Evolutionary conservation across 306 rosid species (phyloP), one percentile per base, ranked within the genome.

Genomic region (Lupinus albus): DNA sequence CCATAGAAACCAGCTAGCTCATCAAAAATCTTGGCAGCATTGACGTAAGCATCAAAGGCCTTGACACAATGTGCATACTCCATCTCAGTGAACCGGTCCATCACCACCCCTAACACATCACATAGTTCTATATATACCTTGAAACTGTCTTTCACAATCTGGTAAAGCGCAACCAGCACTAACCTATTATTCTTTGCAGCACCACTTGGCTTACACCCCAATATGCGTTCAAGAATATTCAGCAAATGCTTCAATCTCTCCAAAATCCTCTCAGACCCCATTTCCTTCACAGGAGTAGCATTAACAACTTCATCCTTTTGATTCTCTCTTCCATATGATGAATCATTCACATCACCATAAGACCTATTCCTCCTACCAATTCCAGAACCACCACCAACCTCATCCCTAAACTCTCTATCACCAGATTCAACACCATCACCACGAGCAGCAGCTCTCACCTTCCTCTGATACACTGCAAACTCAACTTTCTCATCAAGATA

Each of bases 401-500:
- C 91, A 49, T 68, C 77, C 63, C 58, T 55, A 33, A 33, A 80
- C 53, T 72, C 81, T 15, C 73, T 76, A 71, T 44, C 30, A 25
- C 30, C 30, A 25, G 30, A 25, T 25, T 25, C 30, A 25, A 25
- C 4, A 25, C 30, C 30, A 25, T 4, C 68, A 6, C 25, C 79
- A 67, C 79, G 71, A 14, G 36, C 14, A 56, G 12, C 2, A 13
- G 7, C 86, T 86, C 21, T 82, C 45, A 58, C 42, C 21, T 71
- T 86, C 87, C 69, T 91, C 84, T 76, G 71, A 55, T 57, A 72
- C 52, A 74, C 91, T 48, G 75, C 77, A 79, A 70, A 76, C 74
- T 84, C 92, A 11, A 87, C 87, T 78, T 85, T 87, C 74, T 79
- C 87, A 32, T 89, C 98, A 18, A 92, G 86, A 78, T 84, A 92